Conservation (phyloP, 208 protist species). For the Trypanosoma boissoni region DNA sequence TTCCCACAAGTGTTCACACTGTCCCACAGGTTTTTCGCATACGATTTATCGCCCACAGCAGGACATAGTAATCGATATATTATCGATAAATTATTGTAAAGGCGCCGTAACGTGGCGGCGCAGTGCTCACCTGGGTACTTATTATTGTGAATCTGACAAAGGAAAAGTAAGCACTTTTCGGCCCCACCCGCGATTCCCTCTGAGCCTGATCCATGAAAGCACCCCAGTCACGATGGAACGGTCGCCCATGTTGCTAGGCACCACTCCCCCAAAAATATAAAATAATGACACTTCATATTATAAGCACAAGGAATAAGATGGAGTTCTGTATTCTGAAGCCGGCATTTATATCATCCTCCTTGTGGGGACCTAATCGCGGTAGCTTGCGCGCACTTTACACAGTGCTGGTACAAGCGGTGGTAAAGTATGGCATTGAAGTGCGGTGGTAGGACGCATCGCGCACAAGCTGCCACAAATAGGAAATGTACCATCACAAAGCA, state of each 20-base stretch:
- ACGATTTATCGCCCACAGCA: conserved; percentile 14
- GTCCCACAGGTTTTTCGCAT: conserved; percentile 21
- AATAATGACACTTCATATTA: background rate
- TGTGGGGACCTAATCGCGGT: conserved; percentile 6
- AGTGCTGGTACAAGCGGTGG: conserved; percentile 2
- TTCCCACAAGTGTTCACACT: conserved; percentile 6
- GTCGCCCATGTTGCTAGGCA: background rate
- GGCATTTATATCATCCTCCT: background rate
- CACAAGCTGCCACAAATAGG: background rate
- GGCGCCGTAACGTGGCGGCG: conserved; percentile 8
- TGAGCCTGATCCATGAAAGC: background rate
- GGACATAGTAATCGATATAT: background rate
- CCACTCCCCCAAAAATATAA: background rate
- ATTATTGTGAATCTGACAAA: conserved; percentile 20
- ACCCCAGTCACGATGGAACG: background rate
- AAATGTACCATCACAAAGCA: background rate
- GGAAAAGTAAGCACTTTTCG: conserved; percentile 21
- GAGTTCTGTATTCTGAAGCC: background rate
- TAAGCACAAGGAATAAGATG: background rate
- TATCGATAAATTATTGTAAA: conserved; percentile 12
- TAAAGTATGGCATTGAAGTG: conserved; percentile 1
- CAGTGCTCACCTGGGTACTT: conserved; percentile 13
- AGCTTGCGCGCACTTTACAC: background rate
- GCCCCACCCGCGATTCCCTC: background rate
- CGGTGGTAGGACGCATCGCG: background rate